These are phyloP conservation scores for Nitzschia inconspicua DNA, from an alignment of 108 stramenopile genomes.

Conservation along the genomic window DNA sequence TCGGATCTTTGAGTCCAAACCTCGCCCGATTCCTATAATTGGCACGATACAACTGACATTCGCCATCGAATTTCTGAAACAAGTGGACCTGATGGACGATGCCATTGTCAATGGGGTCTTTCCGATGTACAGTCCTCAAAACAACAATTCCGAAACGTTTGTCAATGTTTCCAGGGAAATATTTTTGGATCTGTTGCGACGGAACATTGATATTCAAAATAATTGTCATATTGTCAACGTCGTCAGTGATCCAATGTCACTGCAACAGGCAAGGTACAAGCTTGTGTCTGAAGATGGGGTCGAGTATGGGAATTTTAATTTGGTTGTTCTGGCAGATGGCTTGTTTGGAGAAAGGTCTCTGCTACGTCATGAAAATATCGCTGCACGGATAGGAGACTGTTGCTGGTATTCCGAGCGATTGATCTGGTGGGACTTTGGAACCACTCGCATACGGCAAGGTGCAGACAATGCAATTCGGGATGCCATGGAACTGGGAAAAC, in stretches of 20 bases:
- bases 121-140: background rate
- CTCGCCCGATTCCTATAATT: constrained; percentile 15
- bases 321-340: constrained; percentile 9
- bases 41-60: constrained; percentile 12
- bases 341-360: background rate
- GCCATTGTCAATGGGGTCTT: background rate
- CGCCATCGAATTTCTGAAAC: constrained; percentile 2
- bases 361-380: background rate
- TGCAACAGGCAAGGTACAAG: background rate
- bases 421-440: background rate
- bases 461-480: constrained; percentile 19
- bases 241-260: background rate
- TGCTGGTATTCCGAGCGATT: background rate
- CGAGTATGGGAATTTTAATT: constrained; percentile 1
- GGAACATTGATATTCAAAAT: background rate
- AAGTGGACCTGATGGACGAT: background rate
- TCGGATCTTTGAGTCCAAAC: constrained; percentile 17
- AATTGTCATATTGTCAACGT: background rate
- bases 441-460: constrained; percentile 1
- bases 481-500: constrained; percentile 8
- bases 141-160: background rate
- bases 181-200: constrained; percentile 10
- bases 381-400: constrained; percentile 11
- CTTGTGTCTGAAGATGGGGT: background rate
- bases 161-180: background rate